phyloP scores from a whole-genome alignment of 1,284 basidiomycete genomes.

The Mrakiaceae sp. region DNA sequence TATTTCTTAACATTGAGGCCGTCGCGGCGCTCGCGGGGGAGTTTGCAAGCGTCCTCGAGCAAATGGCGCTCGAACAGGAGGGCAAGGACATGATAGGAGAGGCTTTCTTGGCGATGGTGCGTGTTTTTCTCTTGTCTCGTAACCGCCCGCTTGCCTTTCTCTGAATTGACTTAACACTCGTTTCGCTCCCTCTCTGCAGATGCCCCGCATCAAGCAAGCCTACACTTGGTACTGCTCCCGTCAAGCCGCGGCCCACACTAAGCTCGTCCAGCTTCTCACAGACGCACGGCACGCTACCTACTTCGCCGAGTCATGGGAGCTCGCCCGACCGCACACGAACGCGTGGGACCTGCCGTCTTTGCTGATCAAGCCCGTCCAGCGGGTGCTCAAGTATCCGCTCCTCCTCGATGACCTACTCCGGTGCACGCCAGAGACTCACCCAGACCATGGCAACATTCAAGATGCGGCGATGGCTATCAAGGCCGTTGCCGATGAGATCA shows the following conservation, averaged over 20 bases:
- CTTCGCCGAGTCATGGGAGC: constrained; percentile 53
- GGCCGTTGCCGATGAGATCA: constrained; percentile 68
- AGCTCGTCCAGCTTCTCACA: constrained; percentile 41
- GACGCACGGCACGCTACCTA: constrained; percentile 42
- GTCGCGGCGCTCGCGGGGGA: constrained; percentile 59
- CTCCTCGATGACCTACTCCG: constrained; percentile 67
- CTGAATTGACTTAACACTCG: constrained; percentile 9
- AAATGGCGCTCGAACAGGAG: constrained; percentile 40
- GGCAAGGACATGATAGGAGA: constrained; percentile 60
- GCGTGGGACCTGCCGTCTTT: constrained; percentile 90
- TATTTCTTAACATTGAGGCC: constrained; percentile 69
- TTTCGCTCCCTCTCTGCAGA: constrained; percentile 37
- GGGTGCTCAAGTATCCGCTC: constrained; percentile 84
- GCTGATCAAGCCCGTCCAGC: constrained; percentile 76
- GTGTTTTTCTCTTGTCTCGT: constrained; percentile 24
- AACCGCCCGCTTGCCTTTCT: background rate
- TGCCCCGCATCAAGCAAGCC: constrained; percentile 60
- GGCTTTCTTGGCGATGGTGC: constrained; percentile 61
- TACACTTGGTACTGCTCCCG: constrained; percentile 81
- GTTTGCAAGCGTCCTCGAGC: constrained; percentile 41
- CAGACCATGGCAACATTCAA: constrained; percentile 56
- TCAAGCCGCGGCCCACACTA: constrained; percentile 63
- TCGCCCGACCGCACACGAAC: constrained; percentile 63
- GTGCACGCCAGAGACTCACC: constrained; percentile 62
- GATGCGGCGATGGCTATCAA: constrained; percentile 59